A percentile compares a stretch with the other conserved stretches of the same genome.
These are phyloP conservation scores for Lachnellula suecica DNA, from an alignment of 2,329 filamentous ascomycete species.

Conservation along the genomic window DNA sequence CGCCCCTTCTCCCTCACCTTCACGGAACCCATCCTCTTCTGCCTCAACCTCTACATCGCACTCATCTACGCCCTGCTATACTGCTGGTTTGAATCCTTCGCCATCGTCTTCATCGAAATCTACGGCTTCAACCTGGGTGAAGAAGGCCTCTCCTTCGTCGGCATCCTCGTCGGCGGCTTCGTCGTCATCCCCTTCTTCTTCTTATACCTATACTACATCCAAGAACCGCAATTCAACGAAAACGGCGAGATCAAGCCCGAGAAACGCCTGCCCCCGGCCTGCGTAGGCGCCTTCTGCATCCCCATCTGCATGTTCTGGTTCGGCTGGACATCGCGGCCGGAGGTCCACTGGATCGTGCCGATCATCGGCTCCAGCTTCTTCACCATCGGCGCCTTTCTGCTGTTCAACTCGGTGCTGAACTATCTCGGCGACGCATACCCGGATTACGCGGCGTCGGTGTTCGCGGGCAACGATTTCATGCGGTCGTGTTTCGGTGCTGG, in stretches of 20 bases:
- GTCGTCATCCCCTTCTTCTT: constrained; percentile 47
- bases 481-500: constrained; percentile 35
- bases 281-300: constrained; percentile 50
- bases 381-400: constrained; percentile 40
- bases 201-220: constrained; percentile 49
- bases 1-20: constrained; percentile 58
- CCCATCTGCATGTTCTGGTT: constrained; percentile 57
- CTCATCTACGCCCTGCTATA: constrained; percentile 63
- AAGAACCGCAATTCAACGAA: constrained; percentile 46
- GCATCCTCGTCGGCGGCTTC: constrained; percentile 49
- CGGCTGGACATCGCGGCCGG: constrained; percentile 51
- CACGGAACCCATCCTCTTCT: constrained; percentile 60
- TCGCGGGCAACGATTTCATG: constrained; percentile 39
- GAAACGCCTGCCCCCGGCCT: constrained; percentile 51
- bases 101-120: constrained; percentile 55
- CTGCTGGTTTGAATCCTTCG: constrained; percentile 63
- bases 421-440: constrained; percentile 39
- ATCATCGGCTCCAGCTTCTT: constrained; percentile 49
- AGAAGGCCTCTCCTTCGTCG: constrained; percentile 59
- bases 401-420: constrained; percentile 46
- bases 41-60: constrained; percentile 60
- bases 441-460: constrained; percentile 37
- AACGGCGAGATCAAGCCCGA: constrained; percentile 51
- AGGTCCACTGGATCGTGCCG: constrained; percentile 55
- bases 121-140: constrained; percentile 60